Evolutionary conservation across 768 basidiomycete species (phyloP).

Genomic region (Tulasnella sp.): DNA sequence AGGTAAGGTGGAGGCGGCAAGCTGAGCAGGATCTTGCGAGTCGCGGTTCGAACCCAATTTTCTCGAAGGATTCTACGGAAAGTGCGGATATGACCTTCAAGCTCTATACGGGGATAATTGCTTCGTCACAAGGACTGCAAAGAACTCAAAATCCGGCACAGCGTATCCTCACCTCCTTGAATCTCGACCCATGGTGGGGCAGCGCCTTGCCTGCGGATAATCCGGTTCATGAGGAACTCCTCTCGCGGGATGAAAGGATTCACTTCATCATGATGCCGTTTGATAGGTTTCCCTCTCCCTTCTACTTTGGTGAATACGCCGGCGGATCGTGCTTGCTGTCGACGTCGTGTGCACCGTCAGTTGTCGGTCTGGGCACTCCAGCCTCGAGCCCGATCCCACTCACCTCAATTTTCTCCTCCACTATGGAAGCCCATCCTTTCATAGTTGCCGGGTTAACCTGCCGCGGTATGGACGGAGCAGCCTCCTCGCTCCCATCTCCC

Average conservation of each 20-base stretch:
- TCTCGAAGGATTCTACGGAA: constrained; percentile 56
- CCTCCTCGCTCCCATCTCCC: neutral
- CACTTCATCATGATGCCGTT: constrained; percentile 32
- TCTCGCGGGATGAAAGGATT: constrained; percentile 62
- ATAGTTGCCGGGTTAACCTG: constrained; percentile 44
- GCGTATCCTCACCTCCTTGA: constrained; percentile 34
- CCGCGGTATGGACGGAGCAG: neutral
- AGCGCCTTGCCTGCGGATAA: constrained; percentile 70
- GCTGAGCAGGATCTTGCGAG: constrained; percentile 44
- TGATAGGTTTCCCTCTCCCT: constrained; percentile 49
- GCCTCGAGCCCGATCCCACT: neutral
- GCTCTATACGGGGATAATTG: constrained; percentile 33
- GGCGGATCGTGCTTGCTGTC: constrained; percentile 49
- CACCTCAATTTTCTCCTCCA: constrained; percentile 76
- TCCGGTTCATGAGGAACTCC: constrained; percentile 78
- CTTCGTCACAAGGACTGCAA: neutral
- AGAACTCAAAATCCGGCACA: neutral
- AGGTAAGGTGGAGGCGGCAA: constrained; percentile 31
- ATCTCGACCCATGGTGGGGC: constrained; percentile 80
- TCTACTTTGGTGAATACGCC: constrained; percentile 64
- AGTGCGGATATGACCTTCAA: constrained; percentile 46
- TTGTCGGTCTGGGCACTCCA: neutral
- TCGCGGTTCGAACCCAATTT: constrained; percentile 64
- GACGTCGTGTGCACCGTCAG: neutral
- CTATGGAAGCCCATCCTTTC: constrained; percentile 63